Percentiles rank a stretch among this genome's conserved stretches.
phyloP scores from a whole-genome alignment of 225 moss, liverwort and hornwort genomes.

The Thuidium tamariscinum region DNA sequence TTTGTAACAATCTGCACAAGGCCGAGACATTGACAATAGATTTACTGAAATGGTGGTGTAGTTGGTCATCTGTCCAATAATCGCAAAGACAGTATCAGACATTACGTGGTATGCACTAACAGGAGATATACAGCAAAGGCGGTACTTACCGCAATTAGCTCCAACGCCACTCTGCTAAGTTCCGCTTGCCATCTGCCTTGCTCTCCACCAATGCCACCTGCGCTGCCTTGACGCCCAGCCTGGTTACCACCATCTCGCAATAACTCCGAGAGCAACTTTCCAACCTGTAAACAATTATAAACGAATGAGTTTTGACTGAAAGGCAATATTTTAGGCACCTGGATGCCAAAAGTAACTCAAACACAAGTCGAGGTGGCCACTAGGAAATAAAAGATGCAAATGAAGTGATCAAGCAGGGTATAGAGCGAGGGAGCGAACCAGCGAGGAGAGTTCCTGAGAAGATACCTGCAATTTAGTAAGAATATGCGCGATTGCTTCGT shows the following conservation, averaged over 20 bases:
- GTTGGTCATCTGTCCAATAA: not conserved
- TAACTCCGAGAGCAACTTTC: conserved; percentile 89
- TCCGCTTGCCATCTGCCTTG: conserved; percentile 99
- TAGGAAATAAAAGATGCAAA: not conserved
- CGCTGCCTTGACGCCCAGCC: conserved; percentile 76
- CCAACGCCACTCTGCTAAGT: conserved; percentile 88
- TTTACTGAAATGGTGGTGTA: not conserved
- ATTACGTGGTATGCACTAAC: not conserved
- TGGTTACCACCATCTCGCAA: conserved; percentile 78
- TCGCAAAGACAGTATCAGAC: not conserved
- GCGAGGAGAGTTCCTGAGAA: not conserved
- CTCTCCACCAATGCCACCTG: conserved; percentile 74
- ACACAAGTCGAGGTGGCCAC: not conserved
- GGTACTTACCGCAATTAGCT: conserved; percentile 77
- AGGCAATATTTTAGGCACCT: not conserved
- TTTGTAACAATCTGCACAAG: conserved; percentile 81
- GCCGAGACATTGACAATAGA: not conserved
- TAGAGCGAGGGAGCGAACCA: not conserved
- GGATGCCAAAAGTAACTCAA: not conserved
- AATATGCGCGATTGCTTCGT: conserved; percentile 95
- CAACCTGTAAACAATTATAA: conserved; percentile 44
- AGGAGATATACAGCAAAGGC: not conserved
- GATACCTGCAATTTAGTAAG: conserved; percentile 92
- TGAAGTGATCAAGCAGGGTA: not conserved
- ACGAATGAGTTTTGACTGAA: not conserved